Evolutionary conservation across 768 basidiomycete species (phyloP).

Genomic region (Phaffia tasmanica): DNA sequence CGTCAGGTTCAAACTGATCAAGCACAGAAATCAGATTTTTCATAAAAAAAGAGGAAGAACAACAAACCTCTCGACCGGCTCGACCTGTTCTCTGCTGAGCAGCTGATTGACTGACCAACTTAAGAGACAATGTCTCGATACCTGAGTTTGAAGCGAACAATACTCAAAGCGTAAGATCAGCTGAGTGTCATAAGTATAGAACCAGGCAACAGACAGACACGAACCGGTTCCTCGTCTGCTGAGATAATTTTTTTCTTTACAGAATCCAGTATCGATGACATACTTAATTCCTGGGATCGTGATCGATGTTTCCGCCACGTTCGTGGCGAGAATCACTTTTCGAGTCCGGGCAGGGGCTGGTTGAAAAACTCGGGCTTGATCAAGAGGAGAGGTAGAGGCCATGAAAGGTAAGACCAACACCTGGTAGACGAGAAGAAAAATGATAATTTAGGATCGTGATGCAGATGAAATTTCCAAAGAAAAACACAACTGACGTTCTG

Average conservation of each 20-base stretch:
- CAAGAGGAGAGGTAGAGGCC: constrained; percentile 64
- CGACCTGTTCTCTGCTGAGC: constrained; percentile 82
- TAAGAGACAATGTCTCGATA: constrained; percentile 73
- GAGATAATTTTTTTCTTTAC: constrained; percentile 84
- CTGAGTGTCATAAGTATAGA: background rate
- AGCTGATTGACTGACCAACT: constrained; percentile 75
- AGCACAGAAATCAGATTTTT: no score
- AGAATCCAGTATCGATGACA: constrained; percentile 91
- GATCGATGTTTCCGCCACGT: constrained; percentile 95
- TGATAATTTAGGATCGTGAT: background rate
- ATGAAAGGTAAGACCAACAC: constrained; percentile 72
- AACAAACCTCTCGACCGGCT: constrained; percentile 75
- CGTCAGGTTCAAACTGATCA: background rate
- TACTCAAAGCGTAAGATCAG: background rate
- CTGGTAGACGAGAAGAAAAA: constrained; percentile 38
- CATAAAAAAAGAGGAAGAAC: background rate
- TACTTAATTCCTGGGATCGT: constrained; percentile 93
- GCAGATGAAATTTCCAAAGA: background rate
- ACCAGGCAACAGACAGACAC: background rate
- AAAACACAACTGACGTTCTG: background rate
- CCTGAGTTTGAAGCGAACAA: constrained; percentile 43
- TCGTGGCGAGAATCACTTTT: constrained; percentile 91
- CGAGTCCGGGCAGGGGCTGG: constrained; percentile 56
- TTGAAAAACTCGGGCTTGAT: constrained; percentile 68
- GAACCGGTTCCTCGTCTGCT: constrained; percentile 57